Conservation (phyloP, 1,284 basidiomycete genomes). For the Moesziomyces sp. region DNA sequence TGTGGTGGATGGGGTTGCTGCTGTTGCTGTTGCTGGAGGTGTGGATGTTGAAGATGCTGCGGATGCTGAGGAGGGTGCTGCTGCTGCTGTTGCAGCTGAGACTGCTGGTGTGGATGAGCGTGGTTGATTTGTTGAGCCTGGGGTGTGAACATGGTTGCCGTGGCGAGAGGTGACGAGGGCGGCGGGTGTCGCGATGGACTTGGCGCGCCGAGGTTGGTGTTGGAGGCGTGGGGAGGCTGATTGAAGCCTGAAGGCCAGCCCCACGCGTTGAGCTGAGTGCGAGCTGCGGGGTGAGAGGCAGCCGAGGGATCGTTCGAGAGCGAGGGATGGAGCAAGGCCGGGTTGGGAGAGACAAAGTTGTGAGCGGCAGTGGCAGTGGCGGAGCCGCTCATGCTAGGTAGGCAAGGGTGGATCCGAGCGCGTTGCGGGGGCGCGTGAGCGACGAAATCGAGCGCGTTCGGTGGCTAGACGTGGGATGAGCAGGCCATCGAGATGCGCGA, state of each 20-base stretch:
- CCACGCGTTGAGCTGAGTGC: constrained; percentile 52
- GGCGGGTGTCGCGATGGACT: too few species aligned
- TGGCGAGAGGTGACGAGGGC: constrained; percentile 18
- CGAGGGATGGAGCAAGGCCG: constrained; percentile 19
- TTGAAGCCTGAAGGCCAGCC: constrained; percentile 52
- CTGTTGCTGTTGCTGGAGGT: constrained; percentile 20
- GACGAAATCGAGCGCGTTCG: too few species aligned
- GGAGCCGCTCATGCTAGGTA: constrained; percentile 48
- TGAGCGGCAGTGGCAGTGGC: constrained; percentile 44
- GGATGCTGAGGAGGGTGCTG: constrained; percentile 28
- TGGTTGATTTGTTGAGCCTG: constrained; percentile 28
- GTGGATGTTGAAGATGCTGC: constrained; percentile 31
- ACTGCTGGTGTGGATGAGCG: constrained; percentile 25
- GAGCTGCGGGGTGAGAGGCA: constrained; percentile 8
- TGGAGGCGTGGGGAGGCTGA: constrained; percentile 26
- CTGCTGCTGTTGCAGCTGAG: constrained; percentile 26
- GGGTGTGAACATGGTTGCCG: constrained; percentile 41
- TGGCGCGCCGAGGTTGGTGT: too few species aligned
- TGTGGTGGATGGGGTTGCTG: constrained; percentile 16
- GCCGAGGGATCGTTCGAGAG: constrained; percentile 7
- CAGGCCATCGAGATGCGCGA: background rate
- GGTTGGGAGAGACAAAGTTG: constrained; percentile 31
- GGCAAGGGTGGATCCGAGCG: constrained; percentile 14
- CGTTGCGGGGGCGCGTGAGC: too few species aligned
- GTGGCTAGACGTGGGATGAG: background rate